Conservation (phyloP, 139 green algal species). For the Penium margaritaceum region DNA sequence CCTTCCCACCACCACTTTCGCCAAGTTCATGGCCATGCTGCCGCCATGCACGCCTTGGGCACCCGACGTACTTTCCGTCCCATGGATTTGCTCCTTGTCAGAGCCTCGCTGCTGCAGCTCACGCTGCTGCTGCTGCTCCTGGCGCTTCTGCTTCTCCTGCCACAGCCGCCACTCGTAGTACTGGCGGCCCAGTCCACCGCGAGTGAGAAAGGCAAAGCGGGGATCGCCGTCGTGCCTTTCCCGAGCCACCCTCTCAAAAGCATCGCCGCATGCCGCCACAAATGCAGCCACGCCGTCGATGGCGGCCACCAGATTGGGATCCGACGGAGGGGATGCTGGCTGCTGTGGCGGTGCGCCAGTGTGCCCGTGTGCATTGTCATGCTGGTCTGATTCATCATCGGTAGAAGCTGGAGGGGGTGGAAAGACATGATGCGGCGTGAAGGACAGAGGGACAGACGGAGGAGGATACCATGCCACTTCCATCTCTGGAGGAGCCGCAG, state of each 20-base stretch:
- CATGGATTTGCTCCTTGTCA: too few relatives aligned
- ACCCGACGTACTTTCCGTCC: too few relatives aligned
- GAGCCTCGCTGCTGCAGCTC: not conserved
- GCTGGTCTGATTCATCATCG: not conserved
- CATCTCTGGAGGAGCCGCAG: too few relatives aligned
- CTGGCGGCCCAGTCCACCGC: conserved; percentile 14
- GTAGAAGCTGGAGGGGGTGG: not conserved
- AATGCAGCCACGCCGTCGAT: conserved; percentile 29
- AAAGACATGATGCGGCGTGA: conserved; percentile 21
- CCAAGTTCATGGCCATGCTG: too few relatives aligned
- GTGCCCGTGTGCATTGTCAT: too few relatives aligned
- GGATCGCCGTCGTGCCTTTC: conserved; percentile 15
- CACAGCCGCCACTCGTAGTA: conserved; percentile 33
- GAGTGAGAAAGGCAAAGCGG: conserved; percentile 18
- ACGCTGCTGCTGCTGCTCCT: not conserved
- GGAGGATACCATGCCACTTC: conserved; percentile 30
- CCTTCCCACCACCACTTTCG: not conserved
- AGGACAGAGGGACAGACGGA: conserved; percentile 3
- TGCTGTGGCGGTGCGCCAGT: not conserved
- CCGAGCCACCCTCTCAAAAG: conserved; percentile 8
- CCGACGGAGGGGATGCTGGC: not conserved
- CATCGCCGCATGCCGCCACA: conserved; percentile 23
- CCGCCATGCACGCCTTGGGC: too few relatives aligned
- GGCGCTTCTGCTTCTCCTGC: conserved; percentile 19
- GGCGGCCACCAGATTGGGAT: not conserved